These are phyloP conservation scores for Microcos paniculata DNA, from an alignment of 345 rosid genomes.

Conservation along the genomic window DNA sequence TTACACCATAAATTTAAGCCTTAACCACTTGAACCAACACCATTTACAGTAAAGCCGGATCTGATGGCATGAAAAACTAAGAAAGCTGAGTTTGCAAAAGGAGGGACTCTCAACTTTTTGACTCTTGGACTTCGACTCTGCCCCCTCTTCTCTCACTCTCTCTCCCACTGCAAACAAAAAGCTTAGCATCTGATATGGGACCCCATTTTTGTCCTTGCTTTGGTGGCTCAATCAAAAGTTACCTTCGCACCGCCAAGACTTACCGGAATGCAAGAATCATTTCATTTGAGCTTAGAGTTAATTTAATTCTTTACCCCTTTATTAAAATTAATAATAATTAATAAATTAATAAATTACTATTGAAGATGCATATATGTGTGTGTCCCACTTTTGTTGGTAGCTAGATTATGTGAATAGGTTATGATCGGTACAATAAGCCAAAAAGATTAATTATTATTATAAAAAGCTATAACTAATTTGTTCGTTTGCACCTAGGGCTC, in stretches of 20 bases:
- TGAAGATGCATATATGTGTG: not conserved
- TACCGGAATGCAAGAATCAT: not conserved
- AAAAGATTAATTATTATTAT: not conserved
- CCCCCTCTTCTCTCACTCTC: not conserved
- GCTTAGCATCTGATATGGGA: not conserved
- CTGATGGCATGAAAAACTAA: not conserved
- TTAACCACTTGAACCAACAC: too few relatives aligned
- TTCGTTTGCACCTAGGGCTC: not conserved
- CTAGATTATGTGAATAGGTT: not conserved
- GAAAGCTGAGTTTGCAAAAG: not conserved
- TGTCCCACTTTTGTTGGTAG: slow-evolving; percentile 1
- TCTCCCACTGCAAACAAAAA: not conserved
- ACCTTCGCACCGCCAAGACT: not conserved
- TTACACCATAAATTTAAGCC: too few relatives aligned
- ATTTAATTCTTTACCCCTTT: not conserved
- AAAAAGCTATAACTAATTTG: not conserved
- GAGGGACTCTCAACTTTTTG: not conserved
- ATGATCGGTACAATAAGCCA: not conserved
- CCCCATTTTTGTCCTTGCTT: not conserved
- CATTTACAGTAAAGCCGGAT: not conserved
- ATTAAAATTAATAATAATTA: not conserved
- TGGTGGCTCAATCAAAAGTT: not conserved
- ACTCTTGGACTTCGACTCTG: not conserved
- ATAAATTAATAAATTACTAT: too few relatives aligned
- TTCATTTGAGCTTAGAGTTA: too few relatives aligned